Base-by-base conservation (phyloP, 495 filamentous ascomycete genomes). In the Podospora pseudocomata region DNA sequence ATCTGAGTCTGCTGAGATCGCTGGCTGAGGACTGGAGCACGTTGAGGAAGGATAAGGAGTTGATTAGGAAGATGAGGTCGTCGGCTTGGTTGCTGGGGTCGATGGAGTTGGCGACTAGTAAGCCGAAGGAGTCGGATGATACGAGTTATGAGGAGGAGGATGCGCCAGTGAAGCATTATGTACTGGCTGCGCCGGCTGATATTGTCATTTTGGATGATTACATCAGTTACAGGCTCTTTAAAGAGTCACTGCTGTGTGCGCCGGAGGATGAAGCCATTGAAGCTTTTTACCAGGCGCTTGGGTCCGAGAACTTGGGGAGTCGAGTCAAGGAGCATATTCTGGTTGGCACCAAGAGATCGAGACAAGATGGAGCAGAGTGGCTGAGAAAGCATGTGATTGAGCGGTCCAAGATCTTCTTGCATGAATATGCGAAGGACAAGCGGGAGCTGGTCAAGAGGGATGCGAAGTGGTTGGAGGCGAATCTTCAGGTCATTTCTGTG, bases 261-360 rank as follows among this genome's bases (percentile, higher is more conserved):
- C 95, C 95, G 0, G 90, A 94, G 73, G 95, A 98, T 66, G 95
- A 98, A 68, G 70, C 77, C 0, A 80, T 99, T 2, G 95, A 99
- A 75, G 83, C 84, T 4, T 93, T 98, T 72, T 99, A 98, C 74
- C 73, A 86, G 49, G 80, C 82, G 0, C 83, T 92, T 20, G 90
- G 90, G 13, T 84, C 86, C 3, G 81, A 82, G 59, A 80, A 79
- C 49, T 79, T 92, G 16, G 85, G 86, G 44, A 80, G 75, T 65
- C 82, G 86, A 16, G 86, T 92, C n/a, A 81, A 86, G 66, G 85
- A 87, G 64, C 85, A 90, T 60, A 76, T 86, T 18, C 82, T 80
- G 56, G 82, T 89, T 15, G 86, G 86, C 2, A 67, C 77, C n/a
- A 76, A 77, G 39, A 78, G 73, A 6, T 74, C 77, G 54, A 82